phyloP scores from a whole-genome alignment of 192 early-diverging fungal species.

The Coemansia sp. region DNA sequence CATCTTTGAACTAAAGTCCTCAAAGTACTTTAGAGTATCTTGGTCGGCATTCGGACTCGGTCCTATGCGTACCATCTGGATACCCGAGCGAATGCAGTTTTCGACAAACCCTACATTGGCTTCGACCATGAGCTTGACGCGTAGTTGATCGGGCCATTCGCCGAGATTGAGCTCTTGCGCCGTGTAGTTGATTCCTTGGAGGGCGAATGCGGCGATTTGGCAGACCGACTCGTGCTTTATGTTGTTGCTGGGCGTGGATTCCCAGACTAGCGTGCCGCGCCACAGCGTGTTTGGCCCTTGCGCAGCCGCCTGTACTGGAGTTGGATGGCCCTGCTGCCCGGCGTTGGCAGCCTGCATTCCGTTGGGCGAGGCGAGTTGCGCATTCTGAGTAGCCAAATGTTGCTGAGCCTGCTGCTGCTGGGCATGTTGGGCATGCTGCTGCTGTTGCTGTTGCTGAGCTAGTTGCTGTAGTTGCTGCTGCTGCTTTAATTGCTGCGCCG shows the following conservation, averaged over 20 bases:
- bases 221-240: conserved; percentile 33
- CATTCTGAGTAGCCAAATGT: conserved; percentile 21
- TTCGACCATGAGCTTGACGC: conserved; percentile 18
- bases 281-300: conserved; percentile 25
- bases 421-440: not conserved
- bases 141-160: conserved; percentile 51
- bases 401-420: conserved; percentile 15
- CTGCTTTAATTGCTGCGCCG: conserved; percentile 12
- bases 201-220: conserved; percentile 23
- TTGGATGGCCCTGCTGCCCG: not conserved
- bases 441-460: conserved; percentile 19
- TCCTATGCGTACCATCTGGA: conserved; percentile 40
- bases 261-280: conserved; percentile 42
- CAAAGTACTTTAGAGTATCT: conserved; percentile 40
- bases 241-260: conserved; percentile 34
- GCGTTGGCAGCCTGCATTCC: no score
- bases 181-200: conserved; percentile 29
- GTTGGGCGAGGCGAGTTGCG: conserved; percentile 8
- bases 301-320: conserved; percentile 13
- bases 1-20: conserved; percentile 45
- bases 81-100: conserved; percentile 25
- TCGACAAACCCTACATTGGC: conserved; percentile 36
- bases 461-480: conserved; percentile 16
- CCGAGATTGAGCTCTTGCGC: conserved; percentile 25
- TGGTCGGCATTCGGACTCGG: conserved; percentile 14